A percentile compares a stretch with the other conserved stretches of the same genome.
Conservation (phyloP, 257 asterid genomes). For the Forsythia suspensa region DNA sequence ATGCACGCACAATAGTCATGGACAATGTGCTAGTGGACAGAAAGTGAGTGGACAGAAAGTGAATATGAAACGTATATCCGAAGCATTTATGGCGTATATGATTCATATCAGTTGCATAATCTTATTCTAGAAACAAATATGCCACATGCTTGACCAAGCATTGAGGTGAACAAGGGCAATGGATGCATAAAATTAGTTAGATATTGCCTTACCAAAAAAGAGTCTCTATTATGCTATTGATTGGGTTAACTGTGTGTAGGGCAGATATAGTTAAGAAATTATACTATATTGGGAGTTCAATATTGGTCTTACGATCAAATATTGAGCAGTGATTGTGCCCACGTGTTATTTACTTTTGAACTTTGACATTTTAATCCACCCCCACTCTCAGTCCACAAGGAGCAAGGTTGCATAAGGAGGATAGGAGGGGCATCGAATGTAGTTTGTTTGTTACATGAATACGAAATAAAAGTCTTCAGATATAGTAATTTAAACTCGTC, state of each 20-base stretch:
- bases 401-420: not conserved
- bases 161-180: not conserved
- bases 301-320: not conserved
- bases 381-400: not conserved
- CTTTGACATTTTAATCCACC: not conserved
- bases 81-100: not conserved
- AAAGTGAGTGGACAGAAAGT: not conserved
- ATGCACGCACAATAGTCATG: not conserved
- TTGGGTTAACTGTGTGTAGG: not conserved
- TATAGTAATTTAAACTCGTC: not conserved
- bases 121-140: not conserved
- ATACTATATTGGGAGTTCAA: not conserved
- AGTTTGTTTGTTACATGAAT: not conserved
- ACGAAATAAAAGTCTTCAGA: not conserved
- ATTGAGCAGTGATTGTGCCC: not conserved
- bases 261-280: not conserved
- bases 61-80: not conserved
- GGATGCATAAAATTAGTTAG: not conserved
- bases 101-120: not conserved
- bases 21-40: not conserved
- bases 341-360: not conserved
- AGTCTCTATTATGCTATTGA: not conserved
- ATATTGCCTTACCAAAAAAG: not conserved
- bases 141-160: not conserved
- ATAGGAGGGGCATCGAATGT: not conserved